Base-by-base conservation (phyloP, 495 filamentous ascomycete species). In the Neurospora sp. region DNA sequence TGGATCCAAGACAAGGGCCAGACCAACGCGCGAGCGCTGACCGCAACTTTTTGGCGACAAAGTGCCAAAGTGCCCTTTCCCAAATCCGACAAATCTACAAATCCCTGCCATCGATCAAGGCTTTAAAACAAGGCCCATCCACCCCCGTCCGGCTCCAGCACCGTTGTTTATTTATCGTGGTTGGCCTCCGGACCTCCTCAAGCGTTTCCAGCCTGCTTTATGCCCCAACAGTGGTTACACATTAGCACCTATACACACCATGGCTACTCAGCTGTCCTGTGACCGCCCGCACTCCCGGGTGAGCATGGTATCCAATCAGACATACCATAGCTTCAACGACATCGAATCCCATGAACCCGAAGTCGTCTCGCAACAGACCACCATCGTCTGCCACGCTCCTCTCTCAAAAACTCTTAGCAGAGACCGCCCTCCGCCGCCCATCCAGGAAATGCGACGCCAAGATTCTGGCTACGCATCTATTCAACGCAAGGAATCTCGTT, bases 381-480 rank as follows among this genome's bases (percentile, higher is more conserved):
- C 73, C 38, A 70, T 73, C 5, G 44, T 73, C 48, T 71, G 39
- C n/a, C 41, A 41, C 12, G 71, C 73, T 54, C 71, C 71, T 39
- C 14, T 16, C 31, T 66, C 71, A 18, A 18, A 35, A 4, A 5
- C 10, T 69, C 27, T 18, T 37, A 2, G 20, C 71, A 54, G 77
- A 75, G 69, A 75, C 75, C 12, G 71, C 77, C n/a, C 74, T 72
- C 1, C 70, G 23, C 31, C 75, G 74, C 8, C 70, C 72, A 10
- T 40, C 76, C 73, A 79, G 70, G 79, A 83, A 72, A 85, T 86
- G 77, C 79, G 78, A 6, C 82, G 85, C 12, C 84, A 87, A 62
- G 85, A 87, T 69, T 87, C 85, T 7, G 85, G 85, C 8, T 87
- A 87, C 69, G 85, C 83, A 70, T 86, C 84, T n/a, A 78, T 81